Base-by-base conservation (phyloP, 1,284 basidiomycete species). In the Cystobasidium pallidum region DNA sequence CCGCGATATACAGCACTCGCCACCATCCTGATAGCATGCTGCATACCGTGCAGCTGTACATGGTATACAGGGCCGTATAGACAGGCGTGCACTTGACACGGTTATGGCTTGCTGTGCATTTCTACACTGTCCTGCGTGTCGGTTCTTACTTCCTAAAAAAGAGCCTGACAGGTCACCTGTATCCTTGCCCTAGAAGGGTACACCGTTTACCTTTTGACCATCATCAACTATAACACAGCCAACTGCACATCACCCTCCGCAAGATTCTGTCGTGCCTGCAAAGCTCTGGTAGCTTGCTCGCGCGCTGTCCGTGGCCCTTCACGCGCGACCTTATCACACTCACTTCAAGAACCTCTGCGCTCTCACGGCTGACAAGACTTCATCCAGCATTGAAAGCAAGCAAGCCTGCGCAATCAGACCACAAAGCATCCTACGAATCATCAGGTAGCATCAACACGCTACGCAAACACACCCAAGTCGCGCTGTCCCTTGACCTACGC, bases 211-310 rank as follows among this genome's bases (percentile, higher is more conserved):
- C 49, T 51, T 51, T 51, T 51, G 21, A 51, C 49, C 49, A n/a
- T 24, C 3, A 51, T 24, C 49, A 51, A 51, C 49, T 26, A 51
- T n/a, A 41, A 41, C 15, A 45, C 7, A 45, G n/a, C 43, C 43
- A 15, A 19, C 19, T 3, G 19, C 43, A 39, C 43, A 45, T 19
- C 43, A 41, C 43, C 4, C 43, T 8, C 43, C 24, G n/a, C 49
- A 51, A 51, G 49, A 51, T 17, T 15, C 6, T 28, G 21, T 28
- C 21, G 3, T 8, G 10, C 26, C 49, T 24, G 21, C 49, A 24
- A 51, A n/a, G 49, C 49, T 51, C 49, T 26, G 49, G 49, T 28
- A 51, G 49, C 49, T 24, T 51, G 49, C 49, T 51, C n/a, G 45
- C 45, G 6, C 19, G 45, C 45, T 21, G 45, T 21, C 45, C n/a